phyloP scores from a whole-genome alignment of 495 filamentous ascomycete genomes.

The Extremus antarcticus region DNA sequence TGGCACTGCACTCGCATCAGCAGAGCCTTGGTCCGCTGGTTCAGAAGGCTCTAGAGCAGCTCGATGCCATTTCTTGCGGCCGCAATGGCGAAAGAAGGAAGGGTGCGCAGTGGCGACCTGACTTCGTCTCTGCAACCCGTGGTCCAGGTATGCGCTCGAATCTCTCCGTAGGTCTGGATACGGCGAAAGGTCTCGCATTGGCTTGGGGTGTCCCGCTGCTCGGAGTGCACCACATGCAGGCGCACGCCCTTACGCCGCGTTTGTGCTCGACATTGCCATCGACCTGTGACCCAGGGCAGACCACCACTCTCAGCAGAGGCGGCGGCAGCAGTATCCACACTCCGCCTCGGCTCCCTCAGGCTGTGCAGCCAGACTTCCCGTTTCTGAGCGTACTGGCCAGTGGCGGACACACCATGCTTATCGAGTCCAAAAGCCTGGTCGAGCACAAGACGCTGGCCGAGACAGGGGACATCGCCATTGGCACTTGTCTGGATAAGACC shows the following conservation, averaged over 20 bases:
- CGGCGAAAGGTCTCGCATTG: conserved; percentile 75
- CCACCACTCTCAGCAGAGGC: background rate
- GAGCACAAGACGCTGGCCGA: conserved; percentile 62
- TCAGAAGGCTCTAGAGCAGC: conserved; percentile 44
- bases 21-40: conserved; percentile 55
- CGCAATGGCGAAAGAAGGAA: conserved; percentile 26
- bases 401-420: conserved; percentile 81
- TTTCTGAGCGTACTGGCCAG: conserved; percentile 86
- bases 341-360: background rate
- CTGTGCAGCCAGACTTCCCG: conserved; percentile 47
- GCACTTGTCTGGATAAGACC: conserved; percentile 75
- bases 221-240: conserved; percentile 94
- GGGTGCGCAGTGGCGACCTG: conserved; percentile 35
- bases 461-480: conserved; percentile 65
- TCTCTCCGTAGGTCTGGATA: conserved; percentile 65
- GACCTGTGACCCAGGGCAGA: background rate
- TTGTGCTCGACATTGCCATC: conserved; percentile 53
- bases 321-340: background rate
- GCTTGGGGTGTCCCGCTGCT: conserved; percentile 74
- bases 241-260: conserved; percentile 78
- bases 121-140: conserved; percentile 76
- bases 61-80: conserved; percentile 21
- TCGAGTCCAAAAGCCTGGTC: conserved; percentile 54
- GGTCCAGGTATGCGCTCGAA: conserved; percentile 79
- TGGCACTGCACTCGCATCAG: conserved; percentile 63